A percentile compares a stretch with the other conserved stretches of the same genome.
Conservation (phyloP, 1,284 basidiomycete species). For the Heterobasidion irregulare region DNA sequence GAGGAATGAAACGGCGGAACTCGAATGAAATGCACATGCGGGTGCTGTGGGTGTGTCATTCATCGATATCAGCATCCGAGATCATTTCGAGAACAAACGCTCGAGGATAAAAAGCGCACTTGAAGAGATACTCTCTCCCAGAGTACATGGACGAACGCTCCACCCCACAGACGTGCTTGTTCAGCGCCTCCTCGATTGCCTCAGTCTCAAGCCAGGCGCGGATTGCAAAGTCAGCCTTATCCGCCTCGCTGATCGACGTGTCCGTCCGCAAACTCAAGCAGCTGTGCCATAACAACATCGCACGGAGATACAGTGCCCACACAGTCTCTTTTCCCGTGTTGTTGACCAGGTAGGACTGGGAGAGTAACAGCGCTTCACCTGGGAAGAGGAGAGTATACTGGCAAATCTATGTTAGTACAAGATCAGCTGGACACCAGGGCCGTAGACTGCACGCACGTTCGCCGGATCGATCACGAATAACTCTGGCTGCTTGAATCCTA, state of each 20-base stretch:
- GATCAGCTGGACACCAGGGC: background rate
- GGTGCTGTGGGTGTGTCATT: conserved; percentile 32
- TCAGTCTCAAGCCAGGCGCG: conserved; percentile 68
- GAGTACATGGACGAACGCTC: conserved; percentile 62
- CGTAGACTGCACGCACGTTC: conserved; percentile 40
- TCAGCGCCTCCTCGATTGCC: conserved; percentile 50
- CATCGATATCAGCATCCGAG: background rate
- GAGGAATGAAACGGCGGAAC: conserved; percentile 56
- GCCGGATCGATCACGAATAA: conserved; percentile 57
- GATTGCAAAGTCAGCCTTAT: conserved; percentile 55
- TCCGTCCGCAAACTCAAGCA: conserved; percentile 54
- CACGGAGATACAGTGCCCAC: conserved; percentile 64
- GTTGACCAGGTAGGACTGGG: background rate
- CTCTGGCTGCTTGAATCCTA: conserved; percentile 29
- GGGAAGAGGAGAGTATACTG: conserved; percentile 66
- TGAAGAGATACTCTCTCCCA: conserved; percentile 68
- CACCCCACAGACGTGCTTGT: conserved; percentile 55
- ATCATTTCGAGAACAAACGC: background rate
- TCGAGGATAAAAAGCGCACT: conserved; percentile 35
- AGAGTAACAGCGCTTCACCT: conserved; percentile 38
- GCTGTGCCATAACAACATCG: conserved; percentile 63
- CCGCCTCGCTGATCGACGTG: conserved; percentile 27
- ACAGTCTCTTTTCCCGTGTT: conserved; percentile 49
- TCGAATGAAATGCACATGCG: conserved; percentile 65
- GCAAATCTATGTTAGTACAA: background rate